Conservation (phyloP, 1,284 basidiomycete genomes). For the Phylloporus gajari region DNA sequence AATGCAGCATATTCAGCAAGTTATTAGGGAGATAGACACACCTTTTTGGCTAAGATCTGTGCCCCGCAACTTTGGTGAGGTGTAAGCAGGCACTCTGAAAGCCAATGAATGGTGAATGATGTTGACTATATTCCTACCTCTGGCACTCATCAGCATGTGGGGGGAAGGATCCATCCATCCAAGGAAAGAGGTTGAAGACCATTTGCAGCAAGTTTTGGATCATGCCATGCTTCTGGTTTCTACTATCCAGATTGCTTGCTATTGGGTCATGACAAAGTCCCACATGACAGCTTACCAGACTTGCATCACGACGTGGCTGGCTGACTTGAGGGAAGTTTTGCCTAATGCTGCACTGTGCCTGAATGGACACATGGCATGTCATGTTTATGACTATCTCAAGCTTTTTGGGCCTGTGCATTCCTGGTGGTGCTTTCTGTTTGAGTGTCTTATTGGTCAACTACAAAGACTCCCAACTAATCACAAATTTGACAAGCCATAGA, state of each 20-base stretch:
- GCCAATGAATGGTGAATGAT: slow-evolving; percentile 47
- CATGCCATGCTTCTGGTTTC: slow-evolving; percentile 26
- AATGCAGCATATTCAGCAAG: neutral
- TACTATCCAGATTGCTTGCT: slow-evolving; percentile 22
- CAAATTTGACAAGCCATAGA: too few species aligned
- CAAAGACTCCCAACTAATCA: neutral
- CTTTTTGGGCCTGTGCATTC: slow-evolving; percentile 22
- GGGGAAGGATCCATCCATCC: neutral
- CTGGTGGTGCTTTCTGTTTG: slow-evolving; percentile 18
- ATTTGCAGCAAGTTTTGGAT: neutral
- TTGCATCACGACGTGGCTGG: neutral
- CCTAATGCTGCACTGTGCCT: slow-evolving; percentile 1
- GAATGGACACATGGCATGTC: slow-evolving; percentile 11
- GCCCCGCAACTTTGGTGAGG: slow-evolving; percentile 44
- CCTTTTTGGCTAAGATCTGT: slow-evolving; percentile 26
- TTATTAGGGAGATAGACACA: neutral
- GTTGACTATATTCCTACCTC: slow-evolving; percentile 42
- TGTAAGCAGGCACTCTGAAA: slow-evolving; percentile 40
- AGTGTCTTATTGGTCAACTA: neutral
- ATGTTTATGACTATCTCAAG: slow-evolving; percentile 17
- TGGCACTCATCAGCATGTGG: slow-evolving; percentile 38
- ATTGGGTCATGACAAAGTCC: slow-evolving; percentile 9
- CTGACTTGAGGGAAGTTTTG: neutral
- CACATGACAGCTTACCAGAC: neutral
- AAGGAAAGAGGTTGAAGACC: neutral